These are phyloP conservation scores for Spathaspora boniae DNA, from an alignment of 805 yeast genomes.

Conservation along the genomic window DNA sequence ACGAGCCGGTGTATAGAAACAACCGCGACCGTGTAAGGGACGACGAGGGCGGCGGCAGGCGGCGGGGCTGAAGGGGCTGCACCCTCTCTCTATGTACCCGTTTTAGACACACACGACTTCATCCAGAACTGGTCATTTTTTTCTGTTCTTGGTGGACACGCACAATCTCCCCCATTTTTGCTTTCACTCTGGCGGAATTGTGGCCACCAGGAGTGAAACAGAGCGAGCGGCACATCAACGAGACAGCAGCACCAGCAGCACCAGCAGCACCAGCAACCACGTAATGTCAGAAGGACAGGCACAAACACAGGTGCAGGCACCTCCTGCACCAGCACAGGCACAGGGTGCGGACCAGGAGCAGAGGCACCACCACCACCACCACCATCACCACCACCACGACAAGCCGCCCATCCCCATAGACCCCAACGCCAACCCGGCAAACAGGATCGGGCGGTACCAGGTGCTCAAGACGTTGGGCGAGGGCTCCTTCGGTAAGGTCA, in stretches of 20 bases:
- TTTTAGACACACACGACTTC: too few species aligned
- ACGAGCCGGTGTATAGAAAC: too few species aligned
- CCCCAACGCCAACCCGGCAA: conserved; percentile 30
- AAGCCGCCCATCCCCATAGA: conserved; percentile 15
- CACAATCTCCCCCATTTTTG: too few species aligned
- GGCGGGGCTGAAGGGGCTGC: too few species aligned
- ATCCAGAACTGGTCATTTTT: too few species aligned
- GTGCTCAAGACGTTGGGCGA: conserved; percentile 91
- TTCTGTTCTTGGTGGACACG: too few species aligned
- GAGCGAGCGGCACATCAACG: too few species aligned
- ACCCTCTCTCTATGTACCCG: too few species aligned
- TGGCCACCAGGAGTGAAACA: too few species aligned
- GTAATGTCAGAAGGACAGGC: conserved; percentile 17
- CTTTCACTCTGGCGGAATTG: too few species aligned
- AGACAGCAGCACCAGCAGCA: conserved; percentile 12
- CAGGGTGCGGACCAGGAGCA: conserved; percentile 5
- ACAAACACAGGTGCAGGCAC: conserved; percentile 32
- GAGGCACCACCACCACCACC: conserved; percentile 10
- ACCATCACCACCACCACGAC: conserved; percentile 10
- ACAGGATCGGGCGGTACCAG: conserved; percentile 85
- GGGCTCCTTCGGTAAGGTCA: conserved; percentile 96
- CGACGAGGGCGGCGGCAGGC: too few species aligned
- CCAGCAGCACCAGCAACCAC: conserved; percentile 9
- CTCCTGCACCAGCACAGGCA: conserved; percentile 12
- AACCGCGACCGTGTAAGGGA: too few species aligned